phyloP scores from a whole-genome alignment of 2,329 filamentous ascomycete genomes.

The Diaporthe velutina region DNA sequence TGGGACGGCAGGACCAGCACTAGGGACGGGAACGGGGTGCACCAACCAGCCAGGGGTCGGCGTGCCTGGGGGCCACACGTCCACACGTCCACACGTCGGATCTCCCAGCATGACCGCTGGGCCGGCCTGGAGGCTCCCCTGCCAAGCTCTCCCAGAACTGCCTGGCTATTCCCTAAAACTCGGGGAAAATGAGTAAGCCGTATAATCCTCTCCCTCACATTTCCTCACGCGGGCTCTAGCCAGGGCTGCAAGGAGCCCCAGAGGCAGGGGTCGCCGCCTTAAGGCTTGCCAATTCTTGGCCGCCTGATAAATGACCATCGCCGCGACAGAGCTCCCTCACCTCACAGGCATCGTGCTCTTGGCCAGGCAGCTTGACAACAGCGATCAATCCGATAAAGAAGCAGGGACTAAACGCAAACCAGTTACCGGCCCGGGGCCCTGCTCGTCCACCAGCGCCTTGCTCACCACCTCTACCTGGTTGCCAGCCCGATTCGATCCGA shows the following conservation, averaged over 20 bases:
- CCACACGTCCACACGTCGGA: not conserved
- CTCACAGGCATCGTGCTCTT: not conserved
- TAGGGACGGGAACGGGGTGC: not conserved
- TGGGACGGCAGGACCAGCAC: slow-evolving; percentile 20
- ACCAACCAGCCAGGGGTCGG: not conserved
- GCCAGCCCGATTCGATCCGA: not conserved
- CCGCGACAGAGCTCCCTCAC: not conserved
- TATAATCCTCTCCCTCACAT: not conserved
- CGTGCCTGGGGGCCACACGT: not conserved
- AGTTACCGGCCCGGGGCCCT: not conserved
- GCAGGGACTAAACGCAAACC: not conserved
- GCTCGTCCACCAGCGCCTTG: not conserved
- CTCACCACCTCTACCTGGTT: not conserved
- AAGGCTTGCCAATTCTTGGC: not conserved
- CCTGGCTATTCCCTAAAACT: slow-evolving; percentile 6
- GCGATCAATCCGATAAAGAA: not conserved
- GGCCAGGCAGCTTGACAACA: slow-evolving; percentile 1
- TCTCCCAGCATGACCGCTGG: slow-evolving; percentile 16
- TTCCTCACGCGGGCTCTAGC: not conserved
- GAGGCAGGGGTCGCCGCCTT: slow-evolving; percentile 1
- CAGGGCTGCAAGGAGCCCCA: not conserved
- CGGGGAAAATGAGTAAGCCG: not conserved
- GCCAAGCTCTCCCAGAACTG: slow-evolving; percentile 11
- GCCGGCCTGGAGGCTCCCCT: slow-evolving; percentile 1
- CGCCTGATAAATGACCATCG: not conserved